Base-by-base conservation (phyloP, 768 basidiomycete species). In the Lactarius vividus region DNA sequence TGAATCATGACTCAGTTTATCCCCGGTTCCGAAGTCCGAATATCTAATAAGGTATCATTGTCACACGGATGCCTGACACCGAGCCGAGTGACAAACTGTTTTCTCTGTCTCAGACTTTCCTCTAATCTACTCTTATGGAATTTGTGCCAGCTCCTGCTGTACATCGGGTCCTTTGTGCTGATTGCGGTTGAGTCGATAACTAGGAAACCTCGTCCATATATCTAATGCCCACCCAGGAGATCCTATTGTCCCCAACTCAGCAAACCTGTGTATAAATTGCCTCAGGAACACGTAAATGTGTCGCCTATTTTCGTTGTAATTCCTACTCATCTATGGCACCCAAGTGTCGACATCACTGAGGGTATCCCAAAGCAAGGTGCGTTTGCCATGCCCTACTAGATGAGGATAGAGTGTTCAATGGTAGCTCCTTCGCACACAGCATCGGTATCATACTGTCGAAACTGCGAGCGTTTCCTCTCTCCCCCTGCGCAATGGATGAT, bases 271-370 rank as follows among this genome's bases (percentile, higher is more conserved):
- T 71, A 92, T 95, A 7, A 85, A 84, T 59, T 96, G 95, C 74
- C 81, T 97, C 53, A 79, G 94, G 63, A 96, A 96, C 82, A 88
- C 89, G 89, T 89, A 74, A 68, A 88, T 40, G 18, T 52, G 31
- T 37, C 16, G 18, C 15, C 42, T 55, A 37, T 23, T 62, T 28
- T 6, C 31, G 8, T 23, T 23, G 49, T 18, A 23, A 10, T 35
- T 16, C 16, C 20, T 1, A 31, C 31, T 55, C 15, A 60, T 57
- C 2, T 29, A 20, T 0, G 16, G 33, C 55, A 28, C 57, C 46
- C 4, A 72, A 94, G 92, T 9, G 88, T 98, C 67, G 97, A 99
- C 76, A 96, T 99, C 74, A 98, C 96, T 0, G 96, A 98, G 75
- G 95, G 94, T 16, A 98, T 98, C 60, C 96, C 96, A 8, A 98